Evolutionary conservation across 2,329 filamentous ascomycete genomes (phyloP), one percentile per base, ranked within the genome.

Genomic region (Bipolaris zeicola): DNA sequence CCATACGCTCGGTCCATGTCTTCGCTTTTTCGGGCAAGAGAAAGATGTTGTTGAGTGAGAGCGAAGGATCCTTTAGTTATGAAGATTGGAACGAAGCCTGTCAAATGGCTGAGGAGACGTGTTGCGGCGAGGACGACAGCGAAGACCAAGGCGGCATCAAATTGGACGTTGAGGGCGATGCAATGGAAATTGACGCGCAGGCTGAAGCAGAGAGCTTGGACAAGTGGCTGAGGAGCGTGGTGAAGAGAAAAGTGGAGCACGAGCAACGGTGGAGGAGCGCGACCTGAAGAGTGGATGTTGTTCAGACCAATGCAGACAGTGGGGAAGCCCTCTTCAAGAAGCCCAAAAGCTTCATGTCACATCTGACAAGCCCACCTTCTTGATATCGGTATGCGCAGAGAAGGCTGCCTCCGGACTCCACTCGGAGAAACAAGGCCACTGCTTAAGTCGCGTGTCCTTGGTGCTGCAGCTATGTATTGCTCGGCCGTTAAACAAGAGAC

Each of bases 1-100:
- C 92, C 3, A 79, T 92, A 41, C 91, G 96, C 71, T 96, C 92
- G 5, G 78, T 91, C 20, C 94, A 97, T 72, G 91, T 90, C n/a
- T 82, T 97, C 55, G 89, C 87, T 5, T 96, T 95, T 73, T 89
- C 88, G 0, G 69, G 65, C 3, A 60, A 73, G n/a, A 85, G 88
- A 7, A 87, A 91, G 57, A 79, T 96, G 49, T 77, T 97, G 20
- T 77, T 96, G 39, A 87, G 85, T 33, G 90, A 96, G 77, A 96
- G 92, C 68, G 87, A 94, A 67, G 94, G 94, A 0, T 78, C 79
- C 3, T 98, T 97, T 71, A 85, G 86, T 44, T 81, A 90, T 63
- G 82, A 86, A 13, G 87, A 89, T 61, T 97, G 93, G 92, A 85
- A 92, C 53, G 79, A 82, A 41, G 85, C 90, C 16, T 85, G 87